Base-by-base conservation (phyloP, 2,329 filamentous ascomycete genomes). In the Ceratocystiopsis minuta region DNA sequence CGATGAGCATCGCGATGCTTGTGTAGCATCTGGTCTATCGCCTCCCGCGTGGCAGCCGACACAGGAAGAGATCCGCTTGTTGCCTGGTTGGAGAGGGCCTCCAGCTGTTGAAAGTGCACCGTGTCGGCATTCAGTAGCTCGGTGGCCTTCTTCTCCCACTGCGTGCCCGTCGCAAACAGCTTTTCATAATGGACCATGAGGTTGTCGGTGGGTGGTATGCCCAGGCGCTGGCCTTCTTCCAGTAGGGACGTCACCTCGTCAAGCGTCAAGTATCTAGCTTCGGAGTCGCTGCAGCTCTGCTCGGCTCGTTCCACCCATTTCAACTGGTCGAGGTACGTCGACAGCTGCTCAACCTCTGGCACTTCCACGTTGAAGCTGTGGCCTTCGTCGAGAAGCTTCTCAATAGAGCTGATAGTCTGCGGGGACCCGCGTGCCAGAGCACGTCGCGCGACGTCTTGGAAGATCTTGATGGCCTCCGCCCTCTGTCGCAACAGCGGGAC, bases 1-100 rank as follows among this genome's bases (percentile, higher is more conserved):
- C 82, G 79, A 54, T 95, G 87, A 1, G 87, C 87, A 55, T 96
- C 90, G 16, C 90, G 79, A 57, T 98, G 90, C 60, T 95, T 96
- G 57, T 86, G 86, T 44, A 98, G 65, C 43, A 96, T 95, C 39
- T 85, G 80, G 53, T 98, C 90, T 20, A 98, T 84, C 10, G 76
- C 71, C 9, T 75, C 72, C 18, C 93, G 67, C 0, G 86, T 96
- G 32, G 87, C 80, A 4, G 75, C 65, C 1, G 82, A 81, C 16
- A 96, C 87, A 0, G 90, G 88, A 16, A 95, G 67, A 6, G 70
- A 70, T 32, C 75, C 70, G 24, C 57, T 66, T 44, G 69, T 63
- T 1, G 87, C 87, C 60, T 96, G 88, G 39, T 75, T 74, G 1
- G 86, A 92, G 6, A 98, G 66, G 0, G 88, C 85, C 57, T 96